phyloP scores from a whole-genome alignment of 2,329 filamentous ascomycete genomes.

The Neoarthrinium moseri region DNA sequence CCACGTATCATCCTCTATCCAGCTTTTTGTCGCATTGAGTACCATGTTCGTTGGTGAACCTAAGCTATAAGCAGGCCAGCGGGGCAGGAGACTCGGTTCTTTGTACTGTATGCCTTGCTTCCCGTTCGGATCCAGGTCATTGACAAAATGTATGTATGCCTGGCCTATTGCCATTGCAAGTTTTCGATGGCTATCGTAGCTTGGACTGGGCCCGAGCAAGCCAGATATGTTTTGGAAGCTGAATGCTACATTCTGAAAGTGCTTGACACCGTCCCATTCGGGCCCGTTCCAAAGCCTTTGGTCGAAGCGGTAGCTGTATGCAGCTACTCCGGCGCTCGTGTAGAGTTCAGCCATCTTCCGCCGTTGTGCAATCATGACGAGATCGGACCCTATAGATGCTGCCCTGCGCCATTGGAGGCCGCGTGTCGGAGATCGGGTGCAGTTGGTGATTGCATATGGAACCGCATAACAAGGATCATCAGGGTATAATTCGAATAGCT shows the following conservation, averaged over 20 bases:
- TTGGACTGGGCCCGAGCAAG: slow-evolving; percentile 41
- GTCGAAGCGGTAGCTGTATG: slow-evolving; percentile 51
- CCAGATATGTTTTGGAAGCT: slow-evolving; percentile 51
- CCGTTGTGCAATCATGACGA: slow-evolving; percentile 47
- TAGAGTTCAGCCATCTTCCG: slow-evolving; percentile 44
- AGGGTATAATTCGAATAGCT: slow-evolving; percentile 45
- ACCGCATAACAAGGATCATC: slow-evolving; percentile 45
- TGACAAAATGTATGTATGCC: slow-evolving; percentile 43
- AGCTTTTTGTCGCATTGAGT: slow-evolving; percentile 39
- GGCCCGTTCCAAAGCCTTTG: slow-evolving; percentile 40
- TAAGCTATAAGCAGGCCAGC: slow-evolving; percentile 24
- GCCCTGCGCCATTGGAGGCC: slow-evolving; percentile 44
- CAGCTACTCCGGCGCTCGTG: slow-evolving; percentile 27
- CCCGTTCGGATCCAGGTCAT: slow-evolving; percentile 40
- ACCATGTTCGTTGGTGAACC: slow-evolving; percentile 41
- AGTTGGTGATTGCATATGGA: slow-evolving; percentile 39
- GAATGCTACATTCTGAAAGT: slow-evolving; percentile 48
- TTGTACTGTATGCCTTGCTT: neutral
- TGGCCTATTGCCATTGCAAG: slow-evolving; percentile 36
- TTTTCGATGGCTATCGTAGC: slow-evolving; percentile 34
- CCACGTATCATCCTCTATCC: slow-evolving; percentile 46
- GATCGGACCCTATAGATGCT: slow-evolving; percentile 43
- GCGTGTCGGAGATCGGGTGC: slow-evolving; percentile 25
- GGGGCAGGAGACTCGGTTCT: slow-evolving; percentile 12
- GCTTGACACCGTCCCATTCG: slow-evolving; percentile 39